These are phyloP conservation scores for Canariomyces notabilis DNA, from an alignment of 2,329 filamentous ascomycete species.

Conservation along the genomic window DNA sequence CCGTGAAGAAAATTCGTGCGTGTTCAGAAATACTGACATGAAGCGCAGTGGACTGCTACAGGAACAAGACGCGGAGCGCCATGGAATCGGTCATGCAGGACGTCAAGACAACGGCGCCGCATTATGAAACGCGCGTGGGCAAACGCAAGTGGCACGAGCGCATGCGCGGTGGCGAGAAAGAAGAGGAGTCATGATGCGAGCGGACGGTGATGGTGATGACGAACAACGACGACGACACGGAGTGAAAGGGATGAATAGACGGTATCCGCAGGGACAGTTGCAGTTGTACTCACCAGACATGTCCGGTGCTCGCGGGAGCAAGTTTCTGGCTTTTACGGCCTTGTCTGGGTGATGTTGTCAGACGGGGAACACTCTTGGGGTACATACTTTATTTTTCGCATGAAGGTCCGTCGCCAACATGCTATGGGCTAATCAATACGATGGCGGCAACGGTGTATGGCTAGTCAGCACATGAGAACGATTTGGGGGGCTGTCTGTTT, in stretches of 20 bases:
- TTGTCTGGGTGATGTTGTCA: too few relatives aligned
- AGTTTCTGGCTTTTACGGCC: too few relatives aligned
- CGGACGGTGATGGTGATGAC: background rate
- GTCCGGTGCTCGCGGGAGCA: too few relatives aligned
- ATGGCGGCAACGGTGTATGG: background rate
- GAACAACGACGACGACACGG: background rate
- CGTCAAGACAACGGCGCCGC: slow-evolving; percentile 65
- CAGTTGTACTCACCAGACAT: background rate
- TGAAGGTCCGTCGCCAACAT: too few relatives aligned
- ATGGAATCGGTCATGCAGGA: slow-evolving; percentile 77
- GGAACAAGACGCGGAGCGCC: slow-evolving; percentile 80
- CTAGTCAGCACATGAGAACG: background rate
- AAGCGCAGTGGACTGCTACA: slow-evolving; percentile 77
- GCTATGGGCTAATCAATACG: background rate
- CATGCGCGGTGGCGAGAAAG: slow-evolving; percentile 30
- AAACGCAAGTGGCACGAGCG: slow-evolving; percentile 71
- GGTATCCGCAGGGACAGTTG: background rate
- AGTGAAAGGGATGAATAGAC: background rate
- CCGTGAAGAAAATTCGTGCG: too few relatives aligned
- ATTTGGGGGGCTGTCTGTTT: background rate
- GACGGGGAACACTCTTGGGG: too few relatives aligned
- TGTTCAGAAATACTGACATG: slow-evolving; percentile 18
- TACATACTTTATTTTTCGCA: too few relatives aligned
- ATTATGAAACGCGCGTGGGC: slow-evolving; percentile 84
- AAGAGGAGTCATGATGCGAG: slow-evolving; percentile 15